Percentiles rank a stretch among this genome's conserved stretches.
Evolutionary conservation across 169 alveolate genomes (phyloP).

Genomic region (Plasmodium blacklocki): DNA sequence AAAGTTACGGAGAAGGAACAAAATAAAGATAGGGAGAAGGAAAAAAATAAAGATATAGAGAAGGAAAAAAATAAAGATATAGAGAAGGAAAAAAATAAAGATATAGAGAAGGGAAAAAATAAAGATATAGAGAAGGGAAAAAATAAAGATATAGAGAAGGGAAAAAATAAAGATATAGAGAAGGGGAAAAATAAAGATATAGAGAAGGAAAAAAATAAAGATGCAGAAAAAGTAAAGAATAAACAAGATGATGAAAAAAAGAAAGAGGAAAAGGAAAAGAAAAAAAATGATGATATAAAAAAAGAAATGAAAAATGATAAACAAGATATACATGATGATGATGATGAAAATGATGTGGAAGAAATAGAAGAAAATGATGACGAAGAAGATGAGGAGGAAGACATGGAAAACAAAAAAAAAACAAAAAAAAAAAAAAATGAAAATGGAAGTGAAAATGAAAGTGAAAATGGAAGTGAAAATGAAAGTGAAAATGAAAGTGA

Average conservation of each 20-base stretch:
- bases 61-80: not conserved
- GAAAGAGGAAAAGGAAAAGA: not conserved
- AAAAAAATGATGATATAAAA: not conserved
- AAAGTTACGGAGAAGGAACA: not conserved
- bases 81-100: not conserved
- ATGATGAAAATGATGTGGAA: constrained; percentile 4
- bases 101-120: not conserved
- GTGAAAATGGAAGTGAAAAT: not conserved
- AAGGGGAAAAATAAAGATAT: not conserved
- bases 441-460: not conserved
- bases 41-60: not conserved
- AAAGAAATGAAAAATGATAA: constrained; percentile 1
- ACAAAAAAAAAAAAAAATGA: not conserved
- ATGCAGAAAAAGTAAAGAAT: not conserved
- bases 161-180: too few relatives aligned
- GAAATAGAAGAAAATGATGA: constrained; percentile 3
- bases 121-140: not conserved
- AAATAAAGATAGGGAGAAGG: not conserved
- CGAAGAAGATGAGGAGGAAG: constrained; percentile 17
- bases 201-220: not conserved
- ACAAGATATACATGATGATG: not conserved
- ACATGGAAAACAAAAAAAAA: not conserved
- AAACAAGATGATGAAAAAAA: not conserved
- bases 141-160: not conserved
- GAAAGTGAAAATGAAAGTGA: not conserved